A percentile compares a stretch with the other conserved stretches of the same genome.
phyloP scores from a whole-genome alignment of 2,329 filamentous ascomycete genomes.

The Colletotrichum sp. region DNA sequence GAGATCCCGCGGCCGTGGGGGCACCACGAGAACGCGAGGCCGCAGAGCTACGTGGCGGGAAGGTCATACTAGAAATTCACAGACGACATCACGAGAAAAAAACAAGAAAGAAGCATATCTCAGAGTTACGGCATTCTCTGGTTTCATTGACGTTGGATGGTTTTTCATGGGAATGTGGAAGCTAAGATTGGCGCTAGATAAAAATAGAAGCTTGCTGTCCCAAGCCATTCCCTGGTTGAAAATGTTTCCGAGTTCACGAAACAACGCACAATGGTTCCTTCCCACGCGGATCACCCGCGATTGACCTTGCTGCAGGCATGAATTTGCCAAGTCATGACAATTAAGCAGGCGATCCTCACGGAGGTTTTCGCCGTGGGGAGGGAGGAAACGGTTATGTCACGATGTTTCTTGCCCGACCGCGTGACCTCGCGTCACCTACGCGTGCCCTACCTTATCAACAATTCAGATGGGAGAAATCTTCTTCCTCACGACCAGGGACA shows the following conservation, averaged over 20 bases:
- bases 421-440: background rate
- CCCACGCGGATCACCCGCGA: background rate
- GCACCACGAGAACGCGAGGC: background rate
- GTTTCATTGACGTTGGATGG: background rate
- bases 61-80: conserved; percentile 3
- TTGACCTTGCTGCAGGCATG: background rate
- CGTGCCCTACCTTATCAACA: too few relatives aligned
- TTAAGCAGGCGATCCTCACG: background rate
- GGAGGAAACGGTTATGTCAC: too few relatives aligned
- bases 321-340: background rate
- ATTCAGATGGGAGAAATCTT: conserved; percentile 18
- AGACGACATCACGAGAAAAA: background rate
- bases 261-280: background rate
- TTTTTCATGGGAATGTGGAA: background rate
- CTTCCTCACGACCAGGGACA: conserved; percentile 56
- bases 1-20: background rate
- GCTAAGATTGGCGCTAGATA: background rate
- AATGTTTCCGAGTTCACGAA: background rate
- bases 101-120: background rate
- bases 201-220: background rate
- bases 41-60: conserved; percentile 11
- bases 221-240: background rate
- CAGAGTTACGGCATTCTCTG: background rate
- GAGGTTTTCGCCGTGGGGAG: too few relatives aligned
- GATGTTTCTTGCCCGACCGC: too few relatives aligned